A percentile compares a stretch with the other conserved stretches of the same genome.
These are phyloP conservation scores for Magnusiomyces suaveolens DNA, from an alignment of 1,139 yeast genomes.

Conservation along the genomic window DNA sequence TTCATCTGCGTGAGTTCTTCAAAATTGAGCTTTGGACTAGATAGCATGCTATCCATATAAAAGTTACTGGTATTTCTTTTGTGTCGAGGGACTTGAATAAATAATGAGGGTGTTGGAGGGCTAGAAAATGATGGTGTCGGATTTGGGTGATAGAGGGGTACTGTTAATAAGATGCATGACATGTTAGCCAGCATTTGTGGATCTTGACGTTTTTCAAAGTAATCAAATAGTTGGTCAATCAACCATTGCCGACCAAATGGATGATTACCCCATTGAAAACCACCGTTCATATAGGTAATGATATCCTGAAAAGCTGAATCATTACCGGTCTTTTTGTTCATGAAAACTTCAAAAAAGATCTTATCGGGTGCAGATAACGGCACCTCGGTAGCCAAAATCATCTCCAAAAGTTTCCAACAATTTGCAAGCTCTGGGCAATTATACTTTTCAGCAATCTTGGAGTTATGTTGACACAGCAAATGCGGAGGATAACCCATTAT, in stretches of 20 bases:
- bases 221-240: conserved; percentile 50
- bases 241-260: conserved; percentile 75
- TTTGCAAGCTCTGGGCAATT: conserved; percentile 58
- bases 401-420: conserved; percentile 56
- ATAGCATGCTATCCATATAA: background rate
- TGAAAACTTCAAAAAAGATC: conserved; percentile 1
- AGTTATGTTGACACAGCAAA: conserved; percentile 57
- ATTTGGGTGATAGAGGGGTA: background rate
- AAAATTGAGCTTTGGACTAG: background rate
- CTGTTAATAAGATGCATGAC: conserved; percentile 48
- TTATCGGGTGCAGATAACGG: conserved; percentile 1
- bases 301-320: background rate
- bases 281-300: conserved; percentile 8
- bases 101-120: background rate
- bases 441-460: conserved; percentile 57
- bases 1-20: background rate
- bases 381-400: conserved; percentile 21
- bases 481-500: conserved; percentile 60
- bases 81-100: background rate
- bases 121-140: background rate
- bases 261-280: conserved; percentile 60
- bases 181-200: conserved; percentile 88
- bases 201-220: conserved; percentile 57
- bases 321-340: background rate
- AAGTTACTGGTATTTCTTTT: background rate